phyloP scores from a whole-genome alignment of 306 rosid species.

The Bauhinia variegata region DNA sequence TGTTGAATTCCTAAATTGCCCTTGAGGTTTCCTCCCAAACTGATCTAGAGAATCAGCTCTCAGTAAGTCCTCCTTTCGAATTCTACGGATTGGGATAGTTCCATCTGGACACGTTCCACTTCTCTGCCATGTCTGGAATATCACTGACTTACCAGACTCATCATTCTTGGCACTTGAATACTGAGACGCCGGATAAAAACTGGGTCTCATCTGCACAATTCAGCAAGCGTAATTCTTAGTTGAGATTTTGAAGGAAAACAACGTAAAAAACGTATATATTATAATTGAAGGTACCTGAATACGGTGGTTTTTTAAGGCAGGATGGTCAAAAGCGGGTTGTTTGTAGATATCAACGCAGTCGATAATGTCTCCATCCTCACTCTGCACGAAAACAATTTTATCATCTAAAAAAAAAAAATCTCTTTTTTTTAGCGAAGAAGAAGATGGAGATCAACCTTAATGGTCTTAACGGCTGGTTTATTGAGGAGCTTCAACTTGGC shows the following conservation, averaged over 20 bases:
- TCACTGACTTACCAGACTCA: background rate
- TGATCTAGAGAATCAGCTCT: constrained; percentile 45
- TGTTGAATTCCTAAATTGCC: background rate
- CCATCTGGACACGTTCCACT: constrained; percentile 75
- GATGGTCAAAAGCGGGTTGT: constrained; percentile 67
- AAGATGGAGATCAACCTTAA: constrained; percentile 38
- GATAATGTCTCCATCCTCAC: constrained; percentile 66
- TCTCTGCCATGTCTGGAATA: constrained; percentile 60
- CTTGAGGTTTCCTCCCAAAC: constrained; percentile 49
- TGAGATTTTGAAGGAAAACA: background rate
- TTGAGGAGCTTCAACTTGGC: constrained; percentile 58
- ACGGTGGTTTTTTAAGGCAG: constrained; percentile 51
- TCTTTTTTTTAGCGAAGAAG: too few species aligned
- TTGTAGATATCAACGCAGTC: constrained; percentile 58
- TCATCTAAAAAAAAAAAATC: too few species aligned
- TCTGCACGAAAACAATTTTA: constrained; percentile 37
- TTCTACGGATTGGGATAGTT: constrained; percentile 64
- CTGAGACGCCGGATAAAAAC: constrained; percentile 3
- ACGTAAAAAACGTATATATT: too few species aligned
- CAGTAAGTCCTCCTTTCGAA: constrained; percentile 43
- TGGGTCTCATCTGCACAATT: constrained; percentile 51
- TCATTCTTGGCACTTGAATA: constrained; percentile 12
- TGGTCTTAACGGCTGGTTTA: constrained; percentile 54
- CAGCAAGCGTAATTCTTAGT: background rate
- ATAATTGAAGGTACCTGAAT: constrained; percentile 40